Evolutionary conservation across 768 basidiomycete genomes (phyloP).

Genomic region (Mycena haematopus): DNA sequence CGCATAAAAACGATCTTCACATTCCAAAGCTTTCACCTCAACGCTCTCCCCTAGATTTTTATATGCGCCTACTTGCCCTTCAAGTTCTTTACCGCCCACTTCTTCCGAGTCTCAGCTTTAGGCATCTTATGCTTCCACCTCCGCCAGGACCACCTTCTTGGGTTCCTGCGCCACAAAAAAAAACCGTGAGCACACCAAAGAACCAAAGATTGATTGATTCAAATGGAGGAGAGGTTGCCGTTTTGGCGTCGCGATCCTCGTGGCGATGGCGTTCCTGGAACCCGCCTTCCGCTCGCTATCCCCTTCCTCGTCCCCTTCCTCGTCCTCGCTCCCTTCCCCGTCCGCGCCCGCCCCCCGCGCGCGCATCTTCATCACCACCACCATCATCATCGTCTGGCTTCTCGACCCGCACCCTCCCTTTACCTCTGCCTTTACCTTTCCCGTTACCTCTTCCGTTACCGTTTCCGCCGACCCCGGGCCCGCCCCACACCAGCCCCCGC

Average conservation of each 20-base stretch:
- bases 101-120: constrained; percentile 95
- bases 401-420: not conserved
- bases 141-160: constrained; percentile 53
- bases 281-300: constrained; percentile 37
- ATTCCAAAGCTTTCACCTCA: too few relatives aligned
- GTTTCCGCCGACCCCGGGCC: too few relatives aligned
- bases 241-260: constrained; percentile 91
- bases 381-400: not conserved
- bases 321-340: constrained; percentile 23
- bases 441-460: too few relatives aligned
- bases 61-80: constrained; percentile 40
- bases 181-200: constrained; percentile 11
- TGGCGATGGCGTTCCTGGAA: constrained; percentile 77
- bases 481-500: constrained; percentile 81
- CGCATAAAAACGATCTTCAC: too few relatives aligned
- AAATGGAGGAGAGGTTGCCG: constrained; percentile 53
- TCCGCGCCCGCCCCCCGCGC: too few relatives aligned
- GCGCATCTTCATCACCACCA: too few relatives aligned
- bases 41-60: too few relatives aligned
- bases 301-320: constrained; percentile 32
- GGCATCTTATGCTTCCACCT: constrained; percentile 88
- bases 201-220: constrained; percentile 26
- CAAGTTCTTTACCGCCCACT: constrained; percentile 82
- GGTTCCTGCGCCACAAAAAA: constrained; percentile 73
- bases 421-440: too few relatives aligned